A percentile compares a stretch with the other conserved stretches of the same genome.
phyloP scores from a whole-genome alignment of 768 basidiomycete genomes.

The Daedalea quercina region DNA sequence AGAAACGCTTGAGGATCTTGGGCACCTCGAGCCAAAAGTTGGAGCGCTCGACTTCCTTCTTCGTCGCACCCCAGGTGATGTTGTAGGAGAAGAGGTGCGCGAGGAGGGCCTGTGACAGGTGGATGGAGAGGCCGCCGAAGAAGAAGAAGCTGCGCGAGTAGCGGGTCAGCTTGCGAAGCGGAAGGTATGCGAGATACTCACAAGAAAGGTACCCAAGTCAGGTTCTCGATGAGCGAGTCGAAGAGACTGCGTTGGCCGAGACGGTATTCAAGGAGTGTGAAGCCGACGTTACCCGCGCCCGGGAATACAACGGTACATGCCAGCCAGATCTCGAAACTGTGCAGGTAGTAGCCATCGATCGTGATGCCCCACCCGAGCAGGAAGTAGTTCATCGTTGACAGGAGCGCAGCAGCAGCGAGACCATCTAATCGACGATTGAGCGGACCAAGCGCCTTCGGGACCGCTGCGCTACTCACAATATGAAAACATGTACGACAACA shows the following conservation, averaged over 20 bases:
- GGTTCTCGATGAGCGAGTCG: constrained; percentile 48
- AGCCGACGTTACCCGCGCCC: constrained; percentile 60
- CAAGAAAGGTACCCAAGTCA: constrained; percentile 72
- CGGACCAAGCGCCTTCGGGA: too few species aligned
- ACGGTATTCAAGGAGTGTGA: constrained; percentile 63
- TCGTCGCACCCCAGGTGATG: constrained; percentile 51
- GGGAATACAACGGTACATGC: constrained; percentile 69
- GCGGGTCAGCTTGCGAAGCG: background rate
- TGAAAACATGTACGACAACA: constrained; percentile 59
- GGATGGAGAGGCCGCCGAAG: constrained; percentile 51
- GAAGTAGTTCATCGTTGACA: constrained; percentile 67
- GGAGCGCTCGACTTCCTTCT: constrained; percentile 81
- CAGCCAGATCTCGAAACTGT: constrained; percentile 69
- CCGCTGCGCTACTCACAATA: constrained; percentile 26
- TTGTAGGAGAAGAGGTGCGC: constrained; percentile 55
- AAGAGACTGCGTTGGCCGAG: constrained; percentile 49
- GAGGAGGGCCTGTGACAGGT: constrained; percentile 45
- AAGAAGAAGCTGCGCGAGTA: constrained; percentile 37
- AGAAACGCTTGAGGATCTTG: constrained; percentile 74
- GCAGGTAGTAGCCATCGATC: constrained; percentile 66
- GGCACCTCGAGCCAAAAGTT: constrained; percentile 93
- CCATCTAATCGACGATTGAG: constrained; percentile 32
- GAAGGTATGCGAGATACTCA: constrained; percentile 29
- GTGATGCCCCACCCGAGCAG: constrained; percentile 49
- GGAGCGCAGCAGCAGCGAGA: constrained; percentile 53